phyloP scores from a whole-genome alignment of 331 rosid genomes.

The Quercus phellos region DNA sequence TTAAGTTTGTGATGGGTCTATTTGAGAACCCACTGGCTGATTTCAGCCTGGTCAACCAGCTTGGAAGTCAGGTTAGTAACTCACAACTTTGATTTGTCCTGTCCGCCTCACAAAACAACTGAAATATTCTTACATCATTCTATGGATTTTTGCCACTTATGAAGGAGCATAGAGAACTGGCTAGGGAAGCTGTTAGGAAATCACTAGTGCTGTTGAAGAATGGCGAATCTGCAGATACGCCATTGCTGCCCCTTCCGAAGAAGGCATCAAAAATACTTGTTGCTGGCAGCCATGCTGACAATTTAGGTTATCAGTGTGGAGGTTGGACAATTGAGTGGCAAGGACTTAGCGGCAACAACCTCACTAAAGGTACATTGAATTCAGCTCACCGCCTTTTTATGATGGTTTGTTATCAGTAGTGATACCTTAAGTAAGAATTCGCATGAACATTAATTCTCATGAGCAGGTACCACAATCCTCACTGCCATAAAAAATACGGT shows the following conservation, averaged over 20 bases:
- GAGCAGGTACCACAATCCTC: constrained; percentile 57
- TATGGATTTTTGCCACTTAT: not conserved
- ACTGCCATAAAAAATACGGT: constrained; percentile 38
- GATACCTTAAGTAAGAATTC: constrained; percentile 13
- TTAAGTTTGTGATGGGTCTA: constrained; percentile 67
- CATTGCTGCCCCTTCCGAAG: constrained; percentile 57
- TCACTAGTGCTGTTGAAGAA: constrained; percentile 58
- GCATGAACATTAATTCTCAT: not conserved
- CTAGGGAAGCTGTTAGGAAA: constrained; percentile 63
- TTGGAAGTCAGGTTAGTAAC: constrained; percentile 55
- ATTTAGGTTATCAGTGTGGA: constrained; percentile 70
- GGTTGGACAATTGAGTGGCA: constrained; percentile 83
- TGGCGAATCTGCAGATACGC: constrained; percentile 36
- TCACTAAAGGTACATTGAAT: constrained; percentile 35
- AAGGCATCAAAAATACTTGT: constrained; percentile 54
- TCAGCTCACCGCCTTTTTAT: not conserved
- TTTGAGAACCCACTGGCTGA: constrained; percentile 67
- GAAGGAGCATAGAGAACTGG: constrained; percentile 50
- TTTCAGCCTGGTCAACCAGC: constrained; percentile 42
- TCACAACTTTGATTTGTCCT: not conserved
- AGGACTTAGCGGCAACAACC: constrained; percentile 56
- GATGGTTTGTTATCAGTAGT: constrained; percentile 7
- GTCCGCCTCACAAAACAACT: not conserved
- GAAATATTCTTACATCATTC: not conserved
- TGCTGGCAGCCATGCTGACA: constrained; percentile 72